phyloP scores from a whole-genome alignment of 306 rosid genomes.

The Vigna unguiculata region DNA sequence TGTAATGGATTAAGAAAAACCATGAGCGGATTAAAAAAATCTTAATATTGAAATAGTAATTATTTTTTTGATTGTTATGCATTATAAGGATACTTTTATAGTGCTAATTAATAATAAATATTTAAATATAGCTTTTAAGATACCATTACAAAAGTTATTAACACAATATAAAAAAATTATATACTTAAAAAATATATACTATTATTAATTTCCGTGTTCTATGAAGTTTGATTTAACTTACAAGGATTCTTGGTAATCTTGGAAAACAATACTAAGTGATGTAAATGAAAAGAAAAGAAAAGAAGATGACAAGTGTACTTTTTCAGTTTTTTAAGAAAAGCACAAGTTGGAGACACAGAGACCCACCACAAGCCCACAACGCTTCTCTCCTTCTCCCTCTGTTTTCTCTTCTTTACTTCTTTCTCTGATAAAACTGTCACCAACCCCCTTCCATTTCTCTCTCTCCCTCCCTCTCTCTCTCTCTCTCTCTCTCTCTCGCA shows the following conservation, averaged over 20 bases:
- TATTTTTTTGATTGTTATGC: too few relatives aligned
- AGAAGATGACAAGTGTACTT: slow-evolving; percentile 9
- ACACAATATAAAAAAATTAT: not conserved
- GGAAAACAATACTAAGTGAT: not conserved
- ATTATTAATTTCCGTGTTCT: not conserved
- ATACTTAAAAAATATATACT: not conserved
- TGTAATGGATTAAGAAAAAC: too few relatives aligned
- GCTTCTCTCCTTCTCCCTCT: slow-evolving; percentile 34
- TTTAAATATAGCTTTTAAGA: too few relatives aligned
- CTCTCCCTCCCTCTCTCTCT: not conserved
- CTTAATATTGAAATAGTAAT: too few relatives aligned
- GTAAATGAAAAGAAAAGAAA: too few relatives aligned
- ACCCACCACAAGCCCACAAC: slow-evolving; percentile 42
- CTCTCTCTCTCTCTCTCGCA: not conserved
- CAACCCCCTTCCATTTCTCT: slow-evolving; percentile 10
- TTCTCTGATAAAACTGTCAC: slow-evolving; percentile 45
- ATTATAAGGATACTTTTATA: too few relatives aligned
- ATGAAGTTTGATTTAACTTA: not conserved
- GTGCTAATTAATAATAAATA: too few relatives aligned
- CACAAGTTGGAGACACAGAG: slow-evolving; percentile 27
- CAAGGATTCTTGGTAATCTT: slow-evolving; percentile 14
- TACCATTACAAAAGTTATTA: too few relatives aligned
- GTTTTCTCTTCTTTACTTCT: slow-evolving; percentile 43
- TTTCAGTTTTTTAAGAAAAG: slow-evolving; percentile 42
- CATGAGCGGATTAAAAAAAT: too few relatives aligned